Base-by-base conservation (phyloP, 805 yeast genomes). In the Myxozyma geophila region DNA sequence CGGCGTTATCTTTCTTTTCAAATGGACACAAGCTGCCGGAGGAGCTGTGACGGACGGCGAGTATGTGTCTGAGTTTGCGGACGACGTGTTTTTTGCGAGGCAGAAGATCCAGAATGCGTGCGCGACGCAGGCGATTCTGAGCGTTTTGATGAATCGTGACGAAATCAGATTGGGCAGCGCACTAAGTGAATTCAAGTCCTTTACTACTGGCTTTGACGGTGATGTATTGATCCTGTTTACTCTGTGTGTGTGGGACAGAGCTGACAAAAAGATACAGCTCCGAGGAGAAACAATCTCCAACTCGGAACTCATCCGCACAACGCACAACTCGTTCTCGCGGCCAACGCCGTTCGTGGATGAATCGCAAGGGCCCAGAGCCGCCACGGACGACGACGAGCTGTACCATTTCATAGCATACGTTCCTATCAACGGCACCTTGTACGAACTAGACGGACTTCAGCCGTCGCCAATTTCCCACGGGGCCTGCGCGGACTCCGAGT, bases 111-210 rank as follows among this genome's bases (percentile, higher is more conserved):
- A 84, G 69, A 86, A 87, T 70, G 89, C 90, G 2, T 87, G 90
- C 74, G 90, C 87, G n/a, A 87, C 90, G 0, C 88, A 84, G 70
- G 90, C 90, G 0, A 86, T 87, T 23, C 76, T 87, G 61, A 84
- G 85, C 60, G 75, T 85, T 8, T 74, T 87, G 58, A 69, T 87
- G 63, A 84, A 84, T 70, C 76, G 78, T 58, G 70, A 70, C 0
- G 72, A 68, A 2, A 60, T 85, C 12, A 78, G 79, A 1, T 59
- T 86, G 2, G 90, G 90, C 0, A 73, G 73, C 0, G 83, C 81
- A 41, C 75, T 87, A 61, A 36, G 65, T 1, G 79, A 80, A 60
- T 82, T 86, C 72, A 79, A 79, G 63, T 74, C 75, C 57, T 87
- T 87, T 71, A 82, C 82, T 0, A 72, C 74, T 0, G 81, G 79